Conservation (phyloP, 495 filamentous ascomycete genomes). For the Hypoxylon crocopeplum region DNA sequence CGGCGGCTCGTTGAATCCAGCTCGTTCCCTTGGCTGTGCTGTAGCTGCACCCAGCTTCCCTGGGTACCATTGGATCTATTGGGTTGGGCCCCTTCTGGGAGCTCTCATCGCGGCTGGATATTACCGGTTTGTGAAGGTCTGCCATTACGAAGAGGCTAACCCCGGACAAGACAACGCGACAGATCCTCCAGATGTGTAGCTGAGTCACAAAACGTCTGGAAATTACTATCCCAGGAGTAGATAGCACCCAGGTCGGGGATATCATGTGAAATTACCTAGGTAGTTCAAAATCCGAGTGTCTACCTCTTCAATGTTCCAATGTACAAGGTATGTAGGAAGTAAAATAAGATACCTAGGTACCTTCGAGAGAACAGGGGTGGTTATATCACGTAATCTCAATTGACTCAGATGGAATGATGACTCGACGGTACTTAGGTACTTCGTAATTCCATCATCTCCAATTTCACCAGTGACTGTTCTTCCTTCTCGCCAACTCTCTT, state of each 20-base stretch:
- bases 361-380: too few species aligned
- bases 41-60: slow-evolving; percentile 51
- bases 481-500: background rate
- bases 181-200: slow-evolving; percentile 8
- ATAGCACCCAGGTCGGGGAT: too few species aligned
- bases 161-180: slow-evolving; percentile 67
- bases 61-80: slow-evolving; percentile 63
- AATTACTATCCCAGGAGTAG: too few species aligned
- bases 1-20: slow-evolving; percentile 63
- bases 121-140: slow-evolving; percentile 67
- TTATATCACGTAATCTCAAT: too few species aligned
- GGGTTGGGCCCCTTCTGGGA: slow-evolving; percentile 72
- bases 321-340: too few species aligned
- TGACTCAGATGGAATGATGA: too few species aligned
- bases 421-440: too few species aligned
- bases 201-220: too few species aligned
- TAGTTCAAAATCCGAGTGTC: too few species aligned
- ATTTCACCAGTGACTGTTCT: background rate
- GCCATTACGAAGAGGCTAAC: slow-evolving; percentile 78
- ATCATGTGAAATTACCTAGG: too few species aligned
- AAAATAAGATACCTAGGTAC: too few species aligned
- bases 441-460: slow-evolving; percentile 9
- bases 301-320: too few species aligned
- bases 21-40: slow-evolving; percentile 59
- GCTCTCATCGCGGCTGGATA: slow-evolving; percentile 69